Evolutionary conservation across 2,329 filamentous ascomycete species (phyloP).

Genomic region (Didymella sp.): DNA sequence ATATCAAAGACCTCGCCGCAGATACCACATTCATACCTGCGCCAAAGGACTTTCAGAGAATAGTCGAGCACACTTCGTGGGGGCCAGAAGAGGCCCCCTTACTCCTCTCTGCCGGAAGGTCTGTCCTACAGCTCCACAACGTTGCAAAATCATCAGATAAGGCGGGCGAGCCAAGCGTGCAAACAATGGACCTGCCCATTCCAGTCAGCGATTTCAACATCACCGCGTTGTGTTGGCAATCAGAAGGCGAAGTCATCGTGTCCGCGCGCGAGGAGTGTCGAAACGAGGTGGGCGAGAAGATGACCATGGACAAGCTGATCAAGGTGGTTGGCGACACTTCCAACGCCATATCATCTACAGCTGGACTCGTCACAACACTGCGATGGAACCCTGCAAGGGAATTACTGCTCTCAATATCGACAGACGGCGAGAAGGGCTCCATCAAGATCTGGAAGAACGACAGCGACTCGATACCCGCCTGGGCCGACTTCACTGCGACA

Average conservation of each 20-base stretch:
- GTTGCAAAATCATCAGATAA: conserved; percentile 28
- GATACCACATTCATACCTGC: conserved; percentile 40
- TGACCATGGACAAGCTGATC: conserved; percentile 49
- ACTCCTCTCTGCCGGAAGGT: conserved; percentile 46
- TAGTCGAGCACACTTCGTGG: conserved; percentile 48
- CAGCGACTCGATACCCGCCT: conserved; percentile 49
- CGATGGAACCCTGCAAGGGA: conserved; percentile 46
- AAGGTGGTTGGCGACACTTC: conserved; percentile 41
- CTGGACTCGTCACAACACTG: conserved; percentile 48
- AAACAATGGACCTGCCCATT: conserved; percentile 36
- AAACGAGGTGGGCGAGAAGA: conserved; percentile 48
- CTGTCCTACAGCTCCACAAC: conserved; percentile 44
- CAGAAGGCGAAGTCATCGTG: conserved; percentile 42
- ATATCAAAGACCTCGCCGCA: conserved; percentile 41
- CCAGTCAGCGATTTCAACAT: conserved; percentile 44
- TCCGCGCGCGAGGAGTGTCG: conserved; percentile 45
- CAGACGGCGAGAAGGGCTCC: conserved; percentile 48
- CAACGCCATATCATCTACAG: conserved; percentile 46
- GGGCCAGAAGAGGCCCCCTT: conserved; percentile 40
- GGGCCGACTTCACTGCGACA: conserved; percentile 51
- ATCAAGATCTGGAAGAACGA: conserved; percentile 50
- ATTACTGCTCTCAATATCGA: conserved; percentile 48
- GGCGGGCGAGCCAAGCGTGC: conserved; percentile 18
- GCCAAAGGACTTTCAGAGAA: conserved; percentile 31
- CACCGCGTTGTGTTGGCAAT: conserved; percentile 49